A percentile compares a stretch with the other conserved stretches of the same genome.
These are phyloP conservation scores for Peronospora destructor DNA, from an alignment of 352 stramenopile genomes.

Conservation along the genomic window DNA sequence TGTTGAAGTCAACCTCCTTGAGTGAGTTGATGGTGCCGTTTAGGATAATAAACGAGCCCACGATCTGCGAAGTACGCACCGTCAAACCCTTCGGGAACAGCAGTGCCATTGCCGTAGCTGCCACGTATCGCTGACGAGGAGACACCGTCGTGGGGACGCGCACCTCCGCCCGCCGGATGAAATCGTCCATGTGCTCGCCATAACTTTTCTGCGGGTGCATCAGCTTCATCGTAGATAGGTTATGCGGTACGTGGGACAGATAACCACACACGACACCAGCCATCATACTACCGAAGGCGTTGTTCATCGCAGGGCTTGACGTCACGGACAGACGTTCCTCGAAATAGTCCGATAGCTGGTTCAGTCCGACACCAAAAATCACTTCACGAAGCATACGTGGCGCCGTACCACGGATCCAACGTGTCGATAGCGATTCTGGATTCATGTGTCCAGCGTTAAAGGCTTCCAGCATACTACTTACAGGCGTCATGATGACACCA, in stretches of 20 bases:
- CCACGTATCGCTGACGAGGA: slow-evolving; percentile 58
- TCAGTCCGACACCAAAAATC: slow-evolving; percentile 91
- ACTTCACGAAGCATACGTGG: slow-evolving; percentile 86
- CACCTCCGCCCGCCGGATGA: slow-evolving; percentile 74
- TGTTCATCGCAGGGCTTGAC: slow-evolving; percentile 67
- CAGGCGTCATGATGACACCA: slow-evolving; percentile 90
- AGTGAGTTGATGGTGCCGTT: slow-evolving; percentile 90
- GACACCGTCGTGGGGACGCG: slow-evolving; percentile 72
- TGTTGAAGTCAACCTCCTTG: slow-evolving; percentile 66
- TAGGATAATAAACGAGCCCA: slow-evolving; percentile 91
- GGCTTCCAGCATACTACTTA: slow-evolving; percentile 88
- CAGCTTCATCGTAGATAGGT: slow-evolving; percentile 93
- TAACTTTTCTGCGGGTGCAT: slow-evolving; percentile 89
- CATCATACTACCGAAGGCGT: slow-evolving; percentile 82
- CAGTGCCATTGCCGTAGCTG: slow-evolving; percentile 67
- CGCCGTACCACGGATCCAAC: slow-evolving; percentile 86
- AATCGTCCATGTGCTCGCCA: slow-evolving; percentile 74
- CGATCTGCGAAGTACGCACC: slow-evolving; percentile 88
- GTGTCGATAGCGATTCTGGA: slow-evolving; percentile 76
- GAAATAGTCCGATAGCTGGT: slow-evolving; percentile 92
- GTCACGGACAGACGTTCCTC: slow-evolving; percentile 84
- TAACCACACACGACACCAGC: slow-evolving; percentile 90
- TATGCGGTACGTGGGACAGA: slow-evolving; percentile 92
- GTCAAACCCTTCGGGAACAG: slow-evolving; percentile 85
- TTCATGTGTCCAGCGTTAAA: slow-evolving; percentile 93